Evolutionary conservation across 192 early-diverging fungal species (phyloP).

Genomic region (Umbelopsis vinacea): DNA sequence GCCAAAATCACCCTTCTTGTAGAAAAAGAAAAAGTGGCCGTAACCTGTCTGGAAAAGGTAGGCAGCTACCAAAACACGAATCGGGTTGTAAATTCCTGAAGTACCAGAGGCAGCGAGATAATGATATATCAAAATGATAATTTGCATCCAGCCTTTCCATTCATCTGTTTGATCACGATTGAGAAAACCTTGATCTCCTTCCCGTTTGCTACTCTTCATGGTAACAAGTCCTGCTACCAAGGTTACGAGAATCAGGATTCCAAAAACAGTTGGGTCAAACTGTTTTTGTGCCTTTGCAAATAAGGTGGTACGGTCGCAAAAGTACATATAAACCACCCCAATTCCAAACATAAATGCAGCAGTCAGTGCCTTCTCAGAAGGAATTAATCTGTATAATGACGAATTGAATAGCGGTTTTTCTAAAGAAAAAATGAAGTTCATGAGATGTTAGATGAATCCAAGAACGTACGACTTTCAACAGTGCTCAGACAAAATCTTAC

Average conservation of each 20-base stretch:
- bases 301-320: conserved; percentile 69
- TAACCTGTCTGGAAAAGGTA: conserved; percentile 87
- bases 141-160: conserved; percentile 92
- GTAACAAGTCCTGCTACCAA: conserved; percentile 52
- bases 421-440: neutral
- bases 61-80: conserved; percentile 74
- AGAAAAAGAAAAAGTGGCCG: conserved; percentile 77
- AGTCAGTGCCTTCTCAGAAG: conserved; percentile 46
- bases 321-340: conserved; percentile 63
- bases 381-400: conserved; percentile 24
- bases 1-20: conserved; percentile 70
- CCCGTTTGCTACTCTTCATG: conserved; percentile 46
- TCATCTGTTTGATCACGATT: conserved; percentile 83
- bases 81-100: conserved; percentile 69
- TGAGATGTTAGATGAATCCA: neutral
- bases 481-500: neutral
- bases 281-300: conserved; percentile 72
- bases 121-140: conserved; percentile 73
- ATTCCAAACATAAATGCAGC: conserved; percentile 57
- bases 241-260: conserved; percentile 43
- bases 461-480: neutral
- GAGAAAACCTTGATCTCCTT: conserved; percentile 60
- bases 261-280: conserved; percentile 52
- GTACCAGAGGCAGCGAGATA: conserved; percentile 67
- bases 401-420: neutral